These are phyloP conservation scores for Fragaria nilgerrensis DNA, from an alignment of 306 rosid genomes.

Conservation along the genomic window DNA sequence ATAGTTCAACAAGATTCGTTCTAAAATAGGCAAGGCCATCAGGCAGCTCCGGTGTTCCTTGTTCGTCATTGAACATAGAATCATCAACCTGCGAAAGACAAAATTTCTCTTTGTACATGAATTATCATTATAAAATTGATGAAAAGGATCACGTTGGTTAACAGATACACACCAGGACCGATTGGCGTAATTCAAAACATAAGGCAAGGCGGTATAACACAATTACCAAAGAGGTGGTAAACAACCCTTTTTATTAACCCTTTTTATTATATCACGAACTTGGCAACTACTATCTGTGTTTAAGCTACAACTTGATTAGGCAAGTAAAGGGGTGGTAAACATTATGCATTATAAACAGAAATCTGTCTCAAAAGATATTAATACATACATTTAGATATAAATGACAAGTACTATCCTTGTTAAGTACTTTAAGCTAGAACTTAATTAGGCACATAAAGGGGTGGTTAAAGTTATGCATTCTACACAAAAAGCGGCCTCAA, in stretches of 20 bases:
- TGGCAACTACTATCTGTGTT: background rate
- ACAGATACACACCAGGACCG: background rate
- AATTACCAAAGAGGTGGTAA: background rate
- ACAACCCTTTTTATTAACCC: background rate
- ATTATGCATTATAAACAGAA: background rate
- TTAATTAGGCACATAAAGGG: background rate
- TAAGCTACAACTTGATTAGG: background rate
- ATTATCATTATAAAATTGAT: background rate
- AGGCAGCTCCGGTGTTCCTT: constrained; percentile 74
- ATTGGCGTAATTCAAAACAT: background rate
- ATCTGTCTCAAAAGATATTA: background rate
- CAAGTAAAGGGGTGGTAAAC: background rate
- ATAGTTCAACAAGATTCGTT: constrained; percentile 79
- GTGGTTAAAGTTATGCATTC: background rate
- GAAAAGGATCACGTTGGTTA: background rate
- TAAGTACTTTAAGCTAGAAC: background rate
- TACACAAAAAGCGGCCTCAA: background rate
- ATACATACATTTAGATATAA: background rate
- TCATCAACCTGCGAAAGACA: constrained; percentile 70
- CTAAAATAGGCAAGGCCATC: constrained; percentile 88
- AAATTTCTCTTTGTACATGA: constrained; percentile 17
- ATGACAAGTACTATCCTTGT: background rate
- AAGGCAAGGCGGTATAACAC: background rate
- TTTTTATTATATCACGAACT: background rate
- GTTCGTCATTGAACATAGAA: constrained; percentile 57